These are phyloP conservation scores for Triticum turgidum DNA, from an alignment of 176 grass and related monocot species.

Conservation along the genomic window DNA sequence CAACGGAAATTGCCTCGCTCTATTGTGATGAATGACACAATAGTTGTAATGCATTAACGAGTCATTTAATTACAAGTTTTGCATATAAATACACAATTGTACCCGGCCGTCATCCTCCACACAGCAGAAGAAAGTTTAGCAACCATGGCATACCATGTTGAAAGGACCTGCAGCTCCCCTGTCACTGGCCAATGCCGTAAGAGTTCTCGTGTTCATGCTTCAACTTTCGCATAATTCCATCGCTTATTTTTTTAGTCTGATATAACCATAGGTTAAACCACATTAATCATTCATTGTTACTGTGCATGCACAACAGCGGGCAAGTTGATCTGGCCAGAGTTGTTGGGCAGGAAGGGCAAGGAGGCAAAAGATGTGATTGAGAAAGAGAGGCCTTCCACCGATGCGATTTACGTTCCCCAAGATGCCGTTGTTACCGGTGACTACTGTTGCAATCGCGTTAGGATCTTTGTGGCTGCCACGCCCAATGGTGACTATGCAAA, in stretches of 20 bases:
- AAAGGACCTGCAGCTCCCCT: background rate
- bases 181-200: background rate
- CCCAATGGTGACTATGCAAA: conserved; percentile 1
- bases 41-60: background rate
- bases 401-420: background rate
- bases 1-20: too few relatives aligned
- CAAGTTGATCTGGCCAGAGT: conserved; percentile 25
- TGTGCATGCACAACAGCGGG: background rate
- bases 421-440: background rate
- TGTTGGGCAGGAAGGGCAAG: conserved; percentile 34
- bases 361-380: background rate
- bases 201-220: background rate
- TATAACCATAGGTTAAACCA: background rate
- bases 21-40: background rate
- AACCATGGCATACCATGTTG: background rate
- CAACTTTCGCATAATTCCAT: background rate
- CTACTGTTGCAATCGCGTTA: conserved; percentile 37
- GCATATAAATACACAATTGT: background rate
- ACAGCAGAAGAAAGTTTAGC: background rate
- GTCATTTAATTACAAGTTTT: background rate
- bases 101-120: background rate
- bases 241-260: background rate
- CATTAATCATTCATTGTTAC: background rate
- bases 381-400: background rate
- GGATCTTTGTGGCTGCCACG: background rate